Base-by-base conservation (phyloP, 75 land plant species). In the Picea glauca region DNA sequence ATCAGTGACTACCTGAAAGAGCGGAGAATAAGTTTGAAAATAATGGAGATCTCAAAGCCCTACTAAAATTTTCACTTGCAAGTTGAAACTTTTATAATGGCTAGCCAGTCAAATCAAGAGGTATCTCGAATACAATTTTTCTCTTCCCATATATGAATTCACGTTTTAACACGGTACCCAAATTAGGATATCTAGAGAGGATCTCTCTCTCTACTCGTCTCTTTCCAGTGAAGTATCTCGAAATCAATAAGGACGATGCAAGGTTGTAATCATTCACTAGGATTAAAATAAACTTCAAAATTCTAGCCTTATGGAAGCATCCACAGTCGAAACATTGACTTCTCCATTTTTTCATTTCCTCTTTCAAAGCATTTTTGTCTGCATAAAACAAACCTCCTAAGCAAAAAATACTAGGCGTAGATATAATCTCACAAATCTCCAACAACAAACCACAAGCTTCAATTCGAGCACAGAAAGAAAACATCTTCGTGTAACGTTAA, bases 241-340 rank as follows among this genome's bases (percentile, higher is more conserved):
- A 87, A 43, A 77, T 74, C 59, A 93, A 88, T 30, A 91, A 72
- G 62, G 95, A 90, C 3, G 85, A 67, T 60, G 99, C 96, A n/a
- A 98, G 85, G 68, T 95, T 98, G 86, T 98, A 98, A 79, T 95
- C 96, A 83, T 98, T 98, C 72, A 95, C 99, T 63, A 94, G 91
- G 67, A 98, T 91, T 68, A 90, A 87, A 72, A 98, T 84, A 72
- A 93, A 98, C 78, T 89, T 98, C 67, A 91, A 87, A 50, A 95
- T 74, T 43, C 99, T 98, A 35, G 3, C 38, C 38, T 35, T 35
- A 35, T 35, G 38, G 38, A 1, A 35, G 38, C 3, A 35, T 35
- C 38, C 38, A 35, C 38, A 35, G 1, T 3, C 38, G 3, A 35
- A 35, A 35, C 38, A 35, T 35, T 35, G 3, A 3, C 38, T 35